These are phyloP conservation scores for Scedosporium aurantiacum DNA, from an alignment of 2,329 filamentous ascomycete genomes.

Conservation along the genomic window DNA sequence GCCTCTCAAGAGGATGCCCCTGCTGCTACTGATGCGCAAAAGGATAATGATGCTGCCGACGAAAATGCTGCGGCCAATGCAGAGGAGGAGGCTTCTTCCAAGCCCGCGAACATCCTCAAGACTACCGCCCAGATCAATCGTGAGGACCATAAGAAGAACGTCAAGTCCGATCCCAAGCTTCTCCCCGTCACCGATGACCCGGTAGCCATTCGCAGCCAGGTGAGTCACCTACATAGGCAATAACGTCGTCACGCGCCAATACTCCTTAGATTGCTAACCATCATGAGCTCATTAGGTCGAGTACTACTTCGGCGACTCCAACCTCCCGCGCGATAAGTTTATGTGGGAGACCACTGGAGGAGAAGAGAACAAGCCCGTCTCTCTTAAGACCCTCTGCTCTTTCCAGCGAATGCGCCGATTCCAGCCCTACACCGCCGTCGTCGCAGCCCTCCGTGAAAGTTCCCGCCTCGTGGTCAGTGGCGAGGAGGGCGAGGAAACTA, in stretches of 20 bases:
- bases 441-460: conserved; percentile 73
- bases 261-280: neutral
- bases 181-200: conserved; percentile 66
- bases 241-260: neutral
- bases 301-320: conserved; percentile 91
- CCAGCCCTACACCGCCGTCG: conserved; percentile 73
- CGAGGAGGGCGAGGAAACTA: conserved; percentile 56
- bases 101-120: conserved; percentile 28
- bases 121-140: conserved; percentile 29
- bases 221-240: conserved; percentile 23
- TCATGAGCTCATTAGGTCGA: conserved; percentile 52
- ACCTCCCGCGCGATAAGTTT: conserved; percentile 81
- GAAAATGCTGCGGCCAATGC: conserved; percentile 9
- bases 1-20: conserved; percentile 16
- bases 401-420: conserved; percentile 98
- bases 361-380: conserved; percentile 68
- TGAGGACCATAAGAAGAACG: conserved; percentile 39
- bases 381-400: conserved; percentile 63
- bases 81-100: conserved; percentile 6
- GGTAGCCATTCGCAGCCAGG: conserved; percentile 72
- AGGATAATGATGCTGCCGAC: conserved; percentile 11
- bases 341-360: conserved; percentile 71
- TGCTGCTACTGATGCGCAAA: conserved; percentile 10
- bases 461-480: conserved; percentile 62
- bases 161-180: conserved; percentile 59